Evolutionary conservation across 371 early-diverging fungal genomes (phyloP).

Genomic region (Mucor circinelloides): DNA sequence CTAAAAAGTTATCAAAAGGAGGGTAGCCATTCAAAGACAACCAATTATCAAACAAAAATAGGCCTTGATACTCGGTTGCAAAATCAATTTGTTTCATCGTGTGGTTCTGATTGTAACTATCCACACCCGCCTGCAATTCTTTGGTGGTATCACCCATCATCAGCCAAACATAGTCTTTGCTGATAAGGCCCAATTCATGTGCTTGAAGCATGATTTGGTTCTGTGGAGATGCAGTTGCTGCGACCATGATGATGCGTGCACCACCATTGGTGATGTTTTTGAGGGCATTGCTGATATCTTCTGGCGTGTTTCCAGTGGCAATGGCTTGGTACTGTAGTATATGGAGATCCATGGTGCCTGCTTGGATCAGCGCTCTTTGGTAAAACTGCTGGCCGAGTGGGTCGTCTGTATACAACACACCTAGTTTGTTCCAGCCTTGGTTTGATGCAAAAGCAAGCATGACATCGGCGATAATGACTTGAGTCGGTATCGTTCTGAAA

Average conservation of each 20-base stretch:
- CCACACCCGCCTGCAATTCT: conserved; percentile 26
- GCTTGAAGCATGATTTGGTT: conserved; percentile 39
- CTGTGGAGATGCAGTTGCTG: conserved; percentile 33
- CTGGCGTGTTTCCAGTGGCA: conserved; percentile 14
- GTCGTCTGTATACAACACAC: conserved; percentile 50
- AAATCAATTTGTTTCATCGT: conserved; percentile 27
- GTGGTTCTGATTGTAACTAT: conserved; percentile 27
- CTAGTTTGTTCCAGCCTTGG: conserved; percentile 52
- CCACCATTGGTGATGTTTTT: conserved; percentile 37
- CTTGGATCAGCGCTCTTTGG: conserved; percentile 44
- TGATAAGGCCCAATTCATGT: conserved; percentile 32
- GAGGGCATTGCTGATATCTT: conserved; percentile 25
- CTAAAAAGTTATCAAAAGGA: conserved; percentile 57
- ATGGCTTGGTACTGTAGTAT: conserved; percentile 41
- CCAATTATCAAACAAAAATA: conserved; percentile 62
- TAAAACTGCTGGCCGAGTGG: conserved; percentile 55
- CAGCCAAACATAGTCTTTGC: conserved; percentile 57
- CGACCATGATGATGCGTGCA: conserved; percentile 49
- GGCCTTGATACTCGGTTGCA: conserved; percentile 44
- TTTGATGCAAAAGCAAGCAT: conserved; percentile 44
- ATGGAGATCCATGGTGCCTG: conserved; percentile 34
- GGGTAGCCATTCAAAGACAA: conserved; percentile 53
- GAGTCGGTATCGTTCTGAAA: conserved; percentile 59
- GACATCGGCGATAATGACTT: conserved; percentile 47
- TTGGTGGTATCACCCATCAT: conserved; percentile 46